A percentile compares a stretch with the other conserved stretches of the same genome.
phyloP scores from a whole-genome alignment of 768 basidiomycete genomes.

The Pholiota conissans region DNA sequence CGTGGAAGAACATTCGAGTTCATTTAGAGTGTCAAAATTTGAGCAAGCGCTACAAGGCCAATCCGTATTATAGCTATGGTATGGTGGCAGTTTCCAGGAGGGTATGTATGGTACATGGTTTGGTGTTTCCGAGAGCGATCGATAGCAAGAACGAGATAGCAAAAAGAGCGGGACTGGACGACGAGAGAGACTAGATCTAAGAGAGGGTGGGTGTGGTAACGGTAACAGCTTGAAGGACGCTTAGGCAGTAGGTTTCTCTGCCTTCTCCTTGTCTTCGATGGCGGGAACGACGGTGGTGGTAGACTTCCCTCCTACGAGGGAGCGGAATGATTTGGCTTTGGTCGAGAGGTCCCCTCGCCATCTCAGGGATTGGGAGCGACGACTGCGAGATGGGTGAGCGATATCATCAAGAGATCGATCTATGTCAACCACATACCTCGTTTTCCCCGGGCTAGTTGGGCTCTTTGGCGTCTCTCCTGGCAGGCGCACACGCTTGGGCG shows the following conservation, averaged over 20 bases:
- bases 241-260: not conserved
- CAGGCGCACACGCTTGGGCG: constrained; percentile 51
- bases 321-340: constrained; percentile 4
- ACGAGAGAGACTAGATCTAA: too few species aligned
- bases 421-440: constrained; percentile 6
- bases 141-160: not conserved
- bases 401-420: not conserved
- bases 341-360: not conserved
- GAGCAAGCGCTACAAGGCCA: too few species aligned
- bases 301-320: constrained; percentile 1
- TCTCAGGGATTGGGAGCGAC: not conserved
- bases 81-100: too few species aligned
- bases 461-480: constrained; percentile 36
- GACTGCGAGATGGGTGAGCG: not conserved
- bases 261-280: not conserved
- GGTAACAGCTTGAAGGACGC: not conserved
- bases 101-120: not conserved
- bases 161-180: not conserved
- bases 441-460: constrained; percentile 19
- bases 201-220: not conserved
- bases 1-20: too few species aligned
- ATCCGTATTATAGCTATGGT: too few species aligned
- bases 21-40: too few species aligned
- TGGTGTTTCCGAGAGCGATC: not conserved
- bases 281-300: not conserved